Base-by-base conservation (phyloP, 352 stramenopile species). In the Phytopythium ostracodes region DNA sequence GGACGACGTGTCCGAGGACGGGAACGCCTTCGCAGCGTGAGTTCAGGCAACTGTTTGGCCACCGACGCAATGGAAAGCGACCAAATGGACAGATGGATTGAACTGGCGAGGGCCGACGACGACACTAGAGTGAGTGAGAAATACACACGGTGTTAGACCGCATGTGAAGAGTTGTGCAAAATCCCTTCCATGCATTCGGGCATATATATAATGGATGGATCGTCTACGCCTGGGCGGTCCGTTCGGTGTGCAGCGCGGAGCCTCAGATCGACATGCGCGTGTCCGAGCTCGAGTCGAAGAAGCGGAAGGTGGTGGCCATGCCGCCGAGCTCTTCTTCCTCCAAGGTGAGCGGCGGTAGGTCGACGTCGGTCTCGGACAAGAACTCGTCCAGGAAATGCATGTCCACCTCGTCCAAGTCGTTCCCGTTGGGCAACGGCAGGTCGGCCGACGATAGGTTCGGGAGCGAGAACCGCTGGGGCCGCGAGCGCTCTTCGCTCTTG, bases 341-440 rank as follows among this genome's bases (percentile, higher is more conserved):
- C 22, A 0, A 18, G 17, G 27, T 60, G 58, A 68, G 56, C 24
- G 65, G 65, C 15, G 65, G 66, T 5, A 72, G 29, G 24, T 68
- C 60, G n/a, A 74, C 68, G 33, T 74, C 68, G 0, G 64, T 51
- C 43, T 74, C 64, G 35, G 57, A 54, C 1, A 74, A 53, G 24
- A 74, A 74, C 43, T 74, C 64, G 46, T 71, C 60, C 40, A 74
- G 46, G 17, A 74, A 61, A 22, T 66, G 52, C 53, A 66, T 52
- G 33, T 66, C 61, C 12, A 35, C 56, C 15, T 57, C 60, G 29
- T 68, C 52, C 31, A 74, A 25, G 10, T 64, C 67, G 25, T 62
- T 54, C 29, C 60, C 56, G 11, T 40, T 60, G 4, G 44, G 47
- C 22, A 36, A 52, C 7, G 51, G 15, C 12, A 35, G 35, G 31